Percentiles rank a stretch among this genome's conserved stretches.
phyloP scores from a whole-genome alignment of 2,329 filamentous ascomycete genomes.

The Phaeomoniella chlamydospora region DNA sequence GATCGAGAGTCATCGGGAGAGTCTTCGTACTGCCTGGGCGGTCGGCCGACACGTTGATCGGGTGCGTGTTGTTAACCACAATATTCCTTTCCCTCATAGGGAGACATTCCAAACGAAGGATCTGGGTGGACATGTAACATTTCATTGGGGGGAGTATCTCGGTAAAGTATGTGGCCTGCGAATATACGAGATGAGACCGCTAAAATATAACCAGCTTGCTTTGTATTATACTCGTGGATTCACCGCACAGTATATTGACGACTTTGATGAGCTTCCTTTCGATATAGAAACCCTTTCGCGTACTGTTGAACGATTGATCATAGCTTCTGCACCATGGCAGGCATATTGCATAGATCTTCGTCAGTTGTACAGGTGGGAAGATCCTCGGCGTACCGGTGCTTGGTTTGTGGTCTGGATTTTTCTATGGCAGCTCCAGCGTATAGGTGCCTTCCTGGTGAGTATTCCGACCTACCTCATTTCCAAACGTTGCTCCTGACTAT shows the following conservation, averaged over 20 bases:
- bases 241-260: conserved; percentile 18
- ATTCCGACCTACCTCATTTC: too few relatives aligned
- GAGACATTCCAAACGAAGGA: conserved; percentile 14
- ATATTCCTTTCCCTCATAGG: conserved; percentile 12
- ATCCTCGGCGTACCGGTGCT: conserved; percentile 17
- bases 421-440: conserved; percentile 21
- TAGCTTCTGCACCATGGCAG: conserved; percentile 25
- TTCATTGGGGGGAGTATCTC: conserved; percentile 18
- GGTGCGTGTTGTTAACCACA: conserved; percentile 19
- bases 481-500: too few relatives aligned
- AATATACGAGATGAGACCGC: conserved; percentile 1
- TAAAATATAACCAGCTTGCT: conserved; percentile 11
- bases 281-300: conserved; percentile 19
- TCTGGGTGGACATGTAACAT: conserved; percentile 9
- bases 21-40: conserved; percentile 22
- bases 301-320: conserved; percentile 21
- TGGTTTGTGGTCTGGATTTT: conserved; percentile 20
- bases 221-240: conserved; percentile 20
- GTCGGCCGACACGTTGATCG: conserved; percentile 21
- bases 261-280: conserved; percentile 18
- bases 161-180: conserved; percentile 13
- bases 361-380: conserved; percentile 23
- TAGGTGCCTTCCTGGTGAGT: conserved; percentile 17
- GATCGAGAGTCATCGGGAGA: conserved; percentile 19
- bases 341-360: conserved; percentile 20